Percentiles rank a stretch among this genome's conserved stretches.
Conservation (phyloP, 768 basidiomycete genomes). For the Hortiboletus campestris region DNA sequence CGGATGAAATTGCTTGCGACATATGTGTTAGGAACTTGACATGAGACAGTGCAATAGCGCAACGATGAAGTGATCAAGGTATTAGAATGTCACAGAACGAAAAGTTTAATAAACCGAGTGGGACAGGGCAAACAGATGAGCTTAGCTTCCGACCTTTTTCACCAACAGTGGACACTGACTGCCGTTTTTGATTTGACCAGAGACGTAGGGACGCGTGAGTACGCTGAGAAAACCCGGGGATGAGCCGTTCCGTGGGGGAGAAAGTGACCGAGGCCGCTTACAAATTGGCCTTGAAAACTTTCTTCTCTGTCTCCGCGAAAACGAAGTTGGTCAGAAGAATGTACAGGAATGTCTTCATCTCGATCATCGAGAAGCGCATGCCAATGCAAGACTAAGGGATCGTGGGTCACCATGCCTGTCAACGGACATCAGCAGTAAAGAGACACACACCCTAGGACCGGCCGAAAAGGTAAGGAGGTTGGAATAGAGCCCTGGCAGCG, state of each 20-base stretch:
- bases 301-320: slow-evolving; percentile 51
- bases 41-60: too few species aligned
- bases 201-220: slow-evolving; percentile 62
- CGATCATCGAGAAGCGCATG: slow-evolving; percentile 77
- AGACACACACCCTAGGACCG: slow-evolving; percentile 66
- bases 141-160: slow-evolving; percentile 28
- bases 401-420: not conserved
- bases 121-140: not conserved
- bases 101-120: not conserved
- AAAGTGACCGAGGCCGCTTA: slow-evolving; percentile 33
- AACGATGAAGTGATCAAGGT: not conserved
- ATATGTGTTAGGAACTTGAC: not conserved
- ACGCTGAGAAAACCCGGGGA: slow-evolving; percentile 39
- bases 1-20: not conserved
- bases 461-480: slow-evolving; percentile 77
- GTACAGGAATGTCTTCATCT: slow-evolving; percentile 77
- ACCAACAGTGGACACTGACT: slow-evolving; percentile 63
- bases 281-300: slow-evolving; percentile 61
- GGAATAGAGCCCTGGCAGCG: slow-evolving; percentile 69
- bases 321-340: slow-evolving; percentile 65
- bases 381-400: slow-evolving; percentile 74
- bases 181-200: slow-evolving; percentile 52
- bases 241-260: not conserved
- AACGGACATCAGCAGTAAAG: too few species aligned
- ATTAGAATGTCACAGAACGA: not conserved